A percentile compares a stretch with the other conserved stretches of the same genome.
Conservation (phyloP, 768 basidiomycete genomes). For the Coprinopsis cinerea region DNA sequence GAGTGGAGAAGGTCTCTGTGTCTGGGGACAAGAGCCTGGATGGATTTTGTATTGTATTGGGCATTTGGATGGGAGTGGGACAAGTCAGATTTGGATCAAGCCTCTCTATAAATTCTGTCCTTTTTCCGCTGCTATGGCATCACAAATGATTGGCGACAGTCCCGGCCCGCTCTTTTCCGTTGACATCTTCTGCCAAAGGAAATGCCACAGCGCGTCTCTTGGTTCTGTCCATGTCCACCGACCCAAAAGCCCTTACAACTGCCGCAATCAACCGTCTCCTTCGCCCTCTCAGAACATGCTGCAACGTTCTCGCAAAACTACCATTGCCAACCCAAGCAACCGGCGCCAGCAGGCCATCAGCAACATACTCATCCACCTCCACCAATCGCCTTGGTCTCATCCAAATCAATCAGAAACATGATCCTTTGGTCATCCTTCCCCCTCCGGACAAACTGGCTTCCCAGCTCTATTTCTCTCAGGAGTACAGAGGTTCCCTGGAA, state of each 20-base stretch:
- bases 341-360: slow-evolving; percentile 12
- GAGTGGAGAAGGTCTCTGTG: slow-evolving; percentile 37
- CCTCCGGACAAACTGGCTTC: slow-evolving; percentile 28
- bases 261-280: slow-evolving; percentile 36
- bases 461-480: slow-evolving; percentile 23
- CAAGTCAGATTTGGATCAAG: background rate
- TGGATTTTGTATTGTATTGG: slow-evolving; percentile 3
- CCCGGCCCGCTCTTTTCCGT: background rate
- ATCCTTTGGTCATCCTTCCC: slow-evolving; percentile 5
- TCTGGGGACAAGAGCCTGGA: slow-evolving; percentile 25
- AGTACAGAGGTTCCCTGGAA: slow-evolving; percentile 27
- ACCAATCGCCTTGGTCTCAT: slow-evolving; percentile 15
- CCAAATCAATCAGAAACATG: slow-evolving; percentile 21
- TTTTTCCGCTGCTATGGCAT: background rate
- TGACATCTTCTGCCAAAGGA: background rate
- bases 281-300: slow-evolving; percentile 44
- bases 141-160: background rate
- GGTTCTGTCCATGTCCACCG: background rate
- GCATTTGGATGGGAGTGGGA: slow-evolving; percentile 1
- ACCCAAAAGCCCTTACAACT: slow-evolving; percentile 4
- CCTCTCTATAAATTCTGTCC: background rate
- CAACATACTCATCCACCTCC: slow-evolving; percentile 12
- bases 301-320: slow-evolving; percentile 26
- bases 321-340: slow-evolving; percentile 12
- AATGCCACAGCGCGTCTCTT: background rate